Evolutionary conservation across 1,139 yeast genomes (phyloP).

Genomic region (Magnusiomyces clavatus): DNA sequence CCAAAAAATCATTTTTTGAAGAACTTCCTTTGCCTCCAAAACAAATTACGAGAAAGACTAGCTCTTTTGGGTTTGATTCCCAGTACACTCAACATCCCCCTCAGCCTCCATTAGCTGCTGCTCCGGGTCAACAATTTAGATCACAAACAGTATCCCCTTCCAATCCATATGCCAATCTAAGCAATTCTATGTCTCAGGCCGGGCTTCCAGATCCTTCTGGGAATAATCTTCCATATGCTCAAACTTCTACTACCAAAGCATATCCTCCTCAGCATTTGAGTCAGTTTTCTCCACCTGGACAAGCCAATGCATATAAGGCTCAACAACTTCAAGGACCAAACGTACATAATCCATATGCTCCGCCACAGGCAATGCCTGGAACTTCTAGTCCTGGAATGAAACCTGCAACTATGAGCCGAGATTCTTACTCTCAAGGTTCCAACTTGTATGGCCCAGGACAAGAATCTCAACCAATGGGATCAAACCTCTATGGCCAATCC

Average conservation of each 20-base stretch:
- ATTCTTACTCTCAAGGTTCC: too few relatives aligned
- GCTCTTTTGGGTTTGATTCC: slow-evolving; percentile 10
- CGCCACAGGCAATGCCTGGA: background rate
- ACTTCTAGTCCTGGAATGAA: slow-evolving; percentile 4
- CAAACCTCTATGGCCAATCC: too few relatives aligned
- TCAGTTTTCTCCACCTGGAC: slow-evolving; percentile 5
- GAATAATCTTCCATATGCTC: background rate
- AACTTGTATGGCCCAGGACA: too few relatives aligned
- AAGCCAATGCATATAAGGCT: slow-evolving; percentile 1
- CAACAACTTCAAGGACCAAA: background rate
- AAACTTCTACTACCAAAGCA: background rate
- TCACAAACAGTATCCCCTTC: slow-evolving; percentile 10
- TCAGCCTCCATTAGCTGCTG: slow-evolving; percentile 18
- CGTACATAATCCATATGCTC: too few relatives aligned
- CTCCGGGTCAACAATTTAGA: slow-evolving; percentile 9
- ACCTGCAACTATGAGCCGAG: too few relatives aligned
- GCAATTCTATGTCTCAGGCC: background rate
- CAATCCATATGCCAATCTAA: slow-evolving; percentile 7
- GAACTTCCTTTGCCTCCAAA: slow-evolving; percentile 40
- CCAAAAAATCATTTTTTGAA: slow-evolving; percentile 44
- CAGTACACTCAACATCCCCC: background rate
- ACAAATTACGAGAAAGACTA: slow-evolving; percentile 18
- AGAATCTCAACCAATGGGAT: too few relatives aligned
- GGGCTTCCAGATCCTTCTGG: background rate
- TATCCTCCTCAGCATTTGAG: background rate